These are phyloP conservation scores for Trametes sp. DNA, from an alignment of 1,284 basidiomycete species.

Conservation along the genomic window DNA sequence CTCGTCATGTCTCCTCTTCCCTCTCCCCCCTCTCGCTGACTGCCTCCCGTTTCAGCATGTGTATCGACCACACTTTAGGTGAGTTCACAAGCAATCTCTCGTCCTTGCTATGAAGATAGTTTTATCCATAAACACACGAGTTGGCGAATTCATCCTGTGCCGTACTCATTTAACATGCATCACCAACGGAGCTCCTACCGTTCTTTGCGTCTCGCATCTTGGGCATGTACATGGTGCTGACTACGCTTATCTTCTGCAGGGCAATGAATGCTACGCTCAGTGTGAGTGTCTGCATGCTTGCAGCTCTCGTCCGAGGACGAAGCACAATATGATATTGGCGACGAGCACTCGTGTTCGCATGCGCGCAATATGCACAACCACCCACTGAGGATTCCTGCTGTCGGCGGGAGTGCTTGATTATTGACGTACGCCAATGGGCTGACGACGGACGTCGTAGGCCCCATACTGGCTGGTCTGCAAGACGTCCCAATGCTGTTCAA, in stretches of 20 bases:
- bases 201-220: not conserved
- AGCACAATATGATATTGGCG: conserved; percentile 8
- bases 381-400: conserved; percentile 45
- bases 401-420: not conserved
- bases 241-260: not conserved
- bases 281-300: not conserved
- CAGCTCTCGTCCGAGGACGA: not conserved
- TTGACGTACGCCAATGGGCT: conserved; percentile 1
- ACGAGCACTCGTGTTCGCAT: conserved; percentile 37
- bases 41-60: not conserved
- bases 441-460: not conserved
- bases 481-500: not conserved
- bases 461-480: not conserved
- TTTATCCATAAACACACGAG: conserved; percentile 67
- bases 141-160: conserved; percentile 73
- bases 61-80: not conserved
- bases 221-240: conserved; percentile 1
- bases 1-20: not conserved
- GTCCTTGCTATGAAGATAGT: conserved; percentile 61
- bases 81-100: conserved; percentile 34
- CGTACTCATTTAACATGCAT: conserved; percentile 79
- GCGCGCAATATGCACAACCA: conserved; percentile 47
- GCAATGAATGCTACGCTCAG: not conserved
- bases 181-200: conserved; percentile 70
- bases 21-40: not conserved